Evolutionary conservation across 805 yeast species (phyloP).

Genomic region (Kockiozyma suomiensis): DNA sequence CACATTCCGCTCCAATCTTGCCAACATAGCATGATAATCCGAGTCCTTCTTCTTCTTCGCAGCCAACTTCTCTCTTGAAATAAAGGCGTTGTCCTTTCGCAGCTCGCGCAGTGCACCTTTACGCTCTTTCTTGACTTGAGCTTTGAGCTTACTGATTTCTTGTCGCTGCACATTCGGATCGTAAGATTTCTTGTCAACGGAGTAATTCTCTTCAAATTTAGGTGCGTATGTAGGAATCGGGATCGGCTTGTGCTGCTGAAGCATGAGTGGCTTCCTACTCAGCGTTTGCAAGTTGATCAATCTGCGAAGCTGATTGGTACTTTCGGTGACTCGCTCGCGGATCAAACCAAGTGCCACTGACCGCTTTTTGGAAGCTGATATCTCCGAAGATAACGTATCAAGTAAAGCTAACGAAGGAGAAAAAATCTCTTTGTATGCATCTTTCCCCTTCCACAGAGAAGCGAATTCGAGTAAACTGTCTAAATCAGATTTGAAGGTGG

Average conservation of each 20-base stretch:
- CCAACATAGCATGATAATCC: slow-evolving; percentile 88
- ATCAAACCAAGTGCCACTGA: not conserved
- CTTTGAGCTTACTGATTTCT: slow-evolving; percentile 79
- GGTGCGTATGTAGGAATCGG: slow-evolving; percentile 87
- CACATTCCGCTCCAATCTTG: slow-evolving; percentile 79
- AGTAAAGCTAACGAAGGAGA: slow-evolving; percentile 31
- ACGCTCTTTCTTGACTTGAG: slow-evolving; percentile 87
- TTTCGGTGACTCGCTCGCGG: not conserved
- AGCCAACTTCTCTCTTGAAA: slow-evolving; percentile 78
- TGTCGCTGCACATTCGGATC: slow-evolving; percentile 80
- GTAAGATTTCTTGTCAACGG: slow-evolving; percentile 90
- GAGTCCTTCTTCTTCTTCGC: slow-evolving; percentile 74
- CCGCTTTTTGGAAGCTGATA: slow-evolving; percentile 16
- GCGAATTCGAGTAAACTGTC: slow-evolving; percentile 31
- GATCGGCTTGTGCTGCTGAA: slow-evolving; percentile 82
- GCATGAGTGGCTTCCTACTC: slow-evolving; percentile 63
- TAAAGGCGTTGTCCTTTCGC: slow-evolving; percentile 84
- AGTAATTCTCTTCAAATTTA: slow-evolving; percentile 91
- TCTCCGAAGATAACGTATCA: slow-evolving; percentile 1
- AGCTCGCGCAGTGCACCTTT: slow-evolving; percentile 86
- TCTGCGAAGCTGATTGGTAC: slow-evolving; percentile 48
- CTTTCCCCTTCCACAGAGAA: slow-evolving; percentile 40
- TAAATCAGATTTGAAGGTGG: slow-evolving; percentile 22
- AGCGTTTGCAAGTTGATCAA: slow-evolving; percentile 44
- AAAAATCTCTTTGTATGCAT: slow-evolving; percentile 39